Evolutionary conservation across 805 yeast genomes (phyloP).

Genomic region (Candida pseudoglaebosa): DNA sequence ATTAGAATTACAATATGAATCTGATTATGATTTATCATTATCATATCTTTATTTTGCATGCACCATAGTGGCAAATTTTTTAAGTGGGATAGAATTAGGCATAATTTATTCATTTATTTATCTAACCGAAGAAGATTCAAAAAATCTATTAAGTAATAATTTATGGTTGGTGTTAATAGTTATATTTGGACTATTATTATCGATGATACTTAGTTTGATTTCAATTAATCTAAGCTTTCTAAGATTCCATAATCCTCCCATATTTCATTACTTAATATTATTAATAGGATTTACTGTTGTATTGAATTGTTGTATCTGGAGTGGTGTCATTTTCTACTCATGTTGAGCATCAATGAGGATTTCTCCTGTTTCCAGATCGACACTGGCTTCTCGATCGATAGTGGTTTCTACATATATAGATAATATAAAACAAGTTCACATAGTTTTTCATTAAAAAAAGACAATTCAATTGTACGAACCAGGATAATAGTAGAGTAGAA

Average conservation of each 20-base stretch:
- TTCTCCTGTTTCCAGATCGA: no score
- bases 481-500: no score
- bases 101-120: conserved; percentile 30
- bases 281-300: conserved; percentile 14
- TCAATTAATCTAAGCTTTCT: conserved; percentile 32
- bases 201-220: conserved; percentile 30
- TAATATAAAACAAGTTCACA: no score
- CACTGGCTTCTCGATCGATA: no score
- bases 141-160: conserved; percentile 26
- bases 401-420: no score
- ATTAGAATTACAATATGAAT: conserved; percentile 22
- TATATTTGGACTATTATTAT: conserved; percentile 27
- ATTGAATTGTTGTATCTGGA: conserved; percentile 14
- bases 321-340: neutral
- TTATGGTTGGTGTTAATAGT: conserved; percentile 29
- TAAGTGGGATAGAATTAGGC: conserved; percentile 38
- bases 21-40: conserved; percentile 34
- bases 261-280: conserved; percentile 13
- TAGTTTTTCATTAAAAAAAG: no score
- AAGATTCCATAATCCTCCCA: conserved; percentile 26
- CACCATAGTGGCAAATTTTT: conserved; percentile 30
- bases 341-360: no score
- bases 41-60: conserved; percentile 35
- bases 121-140: conserved; percentile 18
- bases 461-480: no score